Evolutionary conservation across 225 moss, liverwort and hornwort species (phyloP), one percentile per base, ranked within the genome.

Genomic region (Lunularia cruciata): DNA sequence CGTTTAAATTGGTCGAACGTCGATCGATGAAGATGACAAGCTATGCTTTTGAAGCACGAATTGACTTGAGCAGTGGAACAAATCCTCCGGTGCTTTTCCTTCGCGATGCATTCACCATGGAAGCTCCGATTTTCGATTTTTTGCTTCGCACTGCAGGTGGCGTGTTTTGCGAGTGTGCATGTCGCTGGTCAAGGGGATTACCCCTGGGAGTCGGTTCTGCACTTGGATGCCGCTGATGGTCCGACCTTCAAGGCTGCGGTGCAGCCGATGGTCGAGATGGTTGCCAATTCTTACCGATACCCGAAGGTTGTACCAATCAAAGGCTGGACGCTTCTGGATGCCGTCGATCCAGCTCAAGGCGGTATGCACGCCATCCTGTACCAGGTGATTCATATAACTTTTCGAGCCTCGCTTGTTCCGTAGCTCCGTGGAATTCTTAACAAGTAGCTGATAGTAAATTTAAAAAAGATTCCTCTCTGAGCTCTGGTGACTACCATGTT

Each of bases 261-360:
- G 25, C 22, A 70, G 30, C 81, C 86, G 26, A 57, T 88, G 47
- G 80, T 77, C 60, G 60, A 91, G 64, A 78, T 91, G 71, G 68
- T 81, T 47, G 91, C 83, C 35, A 91, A 91, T 58, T 85, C 88
- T 5, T 91, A 91, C 38, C 66, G 88, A 46, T 87, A 78, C 73
- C 91, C 91, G 6, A 68, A 36, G 0, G 67, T 87, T 52, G 72
- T 78, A n/a, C 30, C 65, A 19, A 65, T 88, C 46, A 42, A 51
- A 19, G 79, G 77, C 9, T 83, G 86, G 86, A 57, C 53, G 35
- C 70, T 56, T 27, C 72, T 84, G 19, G 70, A 81, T 27, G 78
- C 47, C 8, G 77, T 86, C 18, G 89, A 85, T 32, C 87, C 91
- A 60, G 26, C 47, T 45, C 42, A 73, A 55, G 91, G 89, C 12